phyloP scores from a whole-genome alignment of 306 rosid species.

The Ochetophila trinervis region DNA sequence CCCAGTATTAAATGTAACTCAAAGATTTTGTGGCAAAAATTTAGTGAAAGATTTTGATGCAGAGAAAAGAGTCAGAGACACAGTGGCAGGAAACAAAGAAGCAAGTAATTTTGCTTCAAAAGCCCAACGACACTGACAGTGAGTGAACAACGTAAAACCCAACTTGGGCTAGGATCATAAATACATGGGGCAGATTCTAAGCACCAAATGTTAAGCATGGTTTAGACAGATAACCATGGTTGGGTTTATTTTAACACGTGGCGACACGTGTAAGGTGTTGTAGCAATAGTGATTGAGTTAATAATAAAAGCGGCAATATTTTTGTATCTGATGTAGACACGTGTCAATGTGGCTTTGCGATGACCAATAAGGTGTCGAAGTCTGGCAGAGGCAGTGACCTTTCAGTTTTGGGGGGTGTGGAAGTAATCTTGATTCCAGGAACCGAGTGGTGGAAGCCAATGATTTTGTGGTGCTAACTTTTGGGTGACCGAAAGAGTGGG shows the following conservation, averaged over 20 bases:
- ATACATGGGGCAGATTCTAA: conserved; percentile 9
- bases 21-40: too few relatives aligned
- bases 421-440: conserved; percentile 38
- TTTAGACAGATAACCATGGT: conserved; percentile 18
- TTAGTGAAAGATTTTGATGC: too few relatives aligned
- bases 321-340: conserved; percentile 32
- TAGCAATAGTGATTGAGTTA: background rate
- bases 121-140: background rate
- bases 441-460: background rate
- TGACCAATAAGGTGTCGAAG: conserved; percentile 36
- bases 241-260: conserved; percentile 34
- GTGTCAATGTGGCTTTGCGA: conserved; percentile 31
- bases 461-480: background rate
- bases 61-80: too few relatives aligned
- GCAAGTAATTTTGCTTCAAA: background rate
- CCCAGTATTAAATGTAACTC: background rate
- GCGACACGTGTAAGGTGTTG: conserved; percentile 42
- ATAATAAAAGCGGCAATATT: background rate
- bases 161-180: background rate
- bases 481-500: background rate
- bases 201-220: conserved; percentile 12
- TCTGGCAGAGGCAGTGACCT: conserved; percentile 29
- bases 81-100: background rate
- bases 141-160: background rate
- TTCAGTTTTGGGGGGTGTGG: background rate